A percentile compares a stretch with the other conserved stretches of the same genome.
phyloP scores from a whole-genome alignment of 495 filamentous ascomycete species.

The Tuber brumale region DNA sequence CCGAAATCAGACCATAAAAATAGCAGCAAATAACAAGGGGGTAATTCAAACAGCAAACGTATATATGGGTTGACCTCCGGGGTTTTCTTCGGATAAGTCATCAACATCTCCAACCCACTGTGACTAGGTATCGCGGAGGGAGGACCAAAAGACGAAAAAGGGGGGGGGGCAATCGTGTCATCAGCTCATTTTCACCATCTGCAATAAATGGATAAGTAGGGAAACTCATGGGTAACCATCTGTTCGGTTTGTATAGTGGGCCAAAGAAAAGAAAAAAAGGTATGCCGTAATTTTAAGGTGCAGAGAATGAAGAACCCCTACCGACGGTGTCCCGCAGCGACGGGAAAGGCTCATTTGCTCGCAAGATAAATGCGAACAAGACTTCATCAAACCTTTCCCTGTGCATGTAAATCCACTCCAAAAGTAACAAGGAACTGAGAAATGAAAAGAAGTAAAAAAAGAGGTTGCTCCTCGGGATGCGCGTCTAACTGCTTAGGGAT shows the following conservation, averaged over 20 bases:
- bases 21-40: conserved; percentile 16
- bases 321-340: conserved; percentile 34
- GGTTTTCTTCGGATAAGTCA: not conserved
- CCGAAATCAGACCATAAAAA: conserved; percentile 34
- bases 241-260: not conserved
- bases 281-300: conserved; percentile 25
- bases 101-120: not conserved
- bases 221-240: not conserved
- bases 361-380: conserved; percentile 31
- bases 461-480: conserved; percentile 8
- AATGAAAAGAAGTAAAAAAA: not conserved
- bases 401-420: conserved; percentile 24
- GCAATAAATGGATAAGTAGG: conserved; percentile 30
- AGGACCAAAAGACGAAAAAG: not conserved
- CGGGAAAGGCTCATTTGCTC: conserved; percentile 24
- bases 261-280: not conserved
- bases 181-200: conserved; percentile 17
- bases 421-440: not conserved
- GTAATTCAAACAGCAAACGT: conserved; percentile 14
- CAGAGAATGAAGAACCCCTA: conserved; percentile 25
- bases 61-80: conserved; percentile 8
- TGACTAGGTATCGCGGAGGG: not conserved
- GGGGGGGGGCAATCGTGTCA: conserved; percentile 1
- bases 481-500: conserved; percentile 34
- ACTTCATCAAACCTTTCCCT: conserved; percentile 18